Percentiles rank a stretch among this genome's conserved stretches.
Conservation (phyloP, 2,329 filamentous ascomycete species). For the Curvularia sp. region DNA sequence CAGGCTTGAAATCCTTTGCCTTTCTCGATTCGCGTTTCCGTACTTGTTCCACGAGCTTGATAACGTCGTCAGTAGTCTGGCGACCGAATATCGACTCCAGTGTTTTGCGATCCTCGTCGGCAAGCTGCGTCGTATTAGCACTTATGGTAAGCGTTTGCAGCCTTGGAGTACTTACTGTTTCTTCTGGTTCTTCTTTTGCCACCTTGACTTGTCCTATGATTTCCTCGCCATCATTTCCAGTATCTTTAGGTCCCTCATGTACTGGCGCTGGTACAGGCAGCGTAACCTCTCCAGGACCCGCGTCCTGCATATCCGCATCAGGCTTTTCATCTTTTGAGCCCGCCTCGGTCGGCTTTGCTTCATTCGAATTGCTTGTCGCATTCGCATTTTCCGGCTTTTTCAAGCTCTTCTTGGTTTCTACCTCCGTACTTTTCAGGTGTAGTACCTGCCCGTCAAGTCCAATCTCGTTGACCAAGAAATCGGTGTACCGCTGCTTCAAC, state of each 20-base stretch:
- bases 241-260: not conserved
- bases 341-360: conserved; percentile 19
- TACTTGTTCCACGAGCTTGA: conserved; percentile 63
- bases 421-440: conserved; percentile 65
- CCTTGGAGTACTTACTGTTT: conserved; percentile 21
- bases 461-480: conserved; percentile 93
- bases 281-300: conserved; percentile 23
- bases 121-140: conserved; percentile 37
- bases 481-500: conserved; percentile 80
- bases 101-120: conserved; percentile 47
- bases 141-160: not conserved
- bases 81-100: conserved; percentile 60
- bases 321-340: conserved; percentile 34
- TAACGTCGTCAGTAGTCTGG: conserved; percentile 57
- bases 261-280: conserved; percentile 8
- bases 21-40: conserved; percentile 62
- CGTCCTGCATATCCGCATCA: conserved; percentile 28
- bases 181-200: conserved; percentile 20
- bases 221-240: conserved; percentile 18
- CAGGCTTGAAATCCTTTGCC: conserved; percentile 60
- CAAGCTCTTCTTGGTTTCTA: conserved; percentile 27
- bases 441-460: conserved; percentile 75
- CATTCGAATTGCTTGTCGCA: conserved; percentile 11
- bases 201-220: conserved; percentile 6
- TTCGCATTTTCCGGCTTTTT: conserved; percentile 26